Evolutionary conservation across 164 flowering plant genomes (phyloP).

Genomic region (Litsea cubeba): DNA sequence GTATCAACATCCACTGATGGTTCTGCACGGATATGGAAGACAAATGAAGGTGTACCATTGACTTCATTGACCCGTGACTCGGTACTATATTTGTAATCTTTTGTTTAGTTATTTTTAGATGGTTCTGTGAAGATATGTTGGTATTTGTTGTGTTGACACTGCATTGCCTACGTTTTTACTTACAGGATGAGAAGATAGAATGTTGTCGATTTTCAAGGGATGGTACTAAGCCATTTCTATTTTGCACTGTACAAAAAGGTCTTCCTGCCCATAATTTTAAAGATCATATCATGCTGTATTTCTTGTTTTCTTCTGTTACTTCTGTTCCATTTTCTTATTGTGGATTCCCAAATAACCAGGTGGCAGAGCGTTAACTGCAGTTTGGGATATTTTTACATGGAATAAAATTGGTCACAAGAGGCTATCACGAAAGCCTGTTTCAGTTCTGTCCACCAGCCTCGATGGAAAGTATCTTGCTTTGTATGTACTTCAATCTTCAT

Average conservation of each 20-base stretch:
- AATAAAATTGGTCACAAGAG: constrained; percentile 77
- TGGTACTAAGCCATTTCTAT: constrained; percentile 94
- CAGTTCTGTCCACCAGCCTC: constrained; percentile 64
- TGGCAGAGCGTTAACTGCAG: constrained; percentile 56
- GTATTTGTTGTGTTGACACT: neutral
- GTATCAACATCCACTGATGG: constrained; percentile 95
- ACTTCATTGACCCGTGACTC: constrained; percentile 63
- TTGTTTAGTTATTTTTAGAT: neutral
- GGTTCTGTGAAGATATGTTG: neutral
- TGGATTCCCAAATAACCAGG: constrained; percentile 35
- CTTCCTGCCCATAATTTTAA: neutral
- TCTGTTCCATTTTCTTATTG: constrained; percentile 7
- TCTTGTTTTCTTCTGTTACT: neutral
- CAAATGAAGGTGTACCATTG: constrained; percentile 68
- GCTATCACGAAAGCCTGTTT: constrained; percentile 68
- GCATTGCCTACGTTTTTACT: neutral
- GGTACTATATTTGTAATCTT: constrained; percentile 29
- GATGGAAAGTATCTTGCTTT: constrained; percentile 96
- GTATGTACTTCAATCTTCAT: constrained; percentile 41
- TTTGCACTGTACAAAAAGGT: constrained; percentile 83
- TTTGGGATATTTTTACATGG: constrained; percentile 96
- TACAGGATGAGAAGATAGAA: constrained; percentile 85
- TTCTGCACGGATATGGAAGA: constrained; percentile 87
- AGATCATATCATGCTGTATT: neutral
- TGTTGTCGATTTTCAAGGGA: constrained; percentile 92